Conservation (phyloP, 2,329 filamentous ascomycete species). For the Diaporthe longicolla region DNA sequence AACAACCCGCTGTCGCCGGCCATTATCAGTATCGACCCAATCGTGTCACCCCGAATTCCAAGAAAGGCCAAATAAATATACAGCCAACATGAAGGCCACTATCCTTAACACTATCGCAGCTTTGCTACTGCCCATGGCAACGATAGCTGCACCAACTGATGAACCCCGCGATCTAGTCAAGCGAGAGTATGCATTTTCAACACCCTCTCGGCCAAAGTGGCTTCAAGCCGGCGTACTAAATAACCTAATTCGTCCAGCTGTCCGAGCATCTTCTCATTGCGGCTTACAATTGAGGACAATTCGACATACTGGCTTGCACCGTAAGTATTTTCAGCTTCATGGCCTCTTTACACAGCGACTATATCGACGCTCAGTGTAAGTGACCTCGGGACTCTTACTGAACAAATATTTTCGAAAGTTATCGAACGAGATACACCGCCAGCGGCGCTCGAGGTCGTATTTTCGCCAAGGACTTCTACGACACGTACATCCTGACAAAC, state of each 20-base stretch:
- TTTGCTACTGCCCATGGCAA: neutral
- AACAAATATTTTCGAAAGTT: slow-evolving; percentile 10
- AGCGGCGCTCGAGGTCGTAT: slow-evolving; percentile 2
- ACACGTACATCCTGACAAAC: neutral
- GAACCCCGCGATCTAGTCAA: neutral
- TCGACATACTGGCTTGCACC: slow-evolving; percentile 26
- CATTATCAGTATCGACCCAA: neutral
- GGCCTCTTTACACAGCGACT: neutral
- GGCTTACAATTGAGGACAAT: slow-evolving; percentile 16
- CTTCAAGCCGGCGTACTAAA: slow-evolving; percentile 3
- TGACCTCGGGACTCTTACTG: neutral
- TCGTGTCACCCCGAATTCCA: neutral
- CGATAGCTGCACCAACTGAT: slow-evolving; percentile 2
- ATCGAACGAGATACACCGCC: slow-evolving; percentile 6
- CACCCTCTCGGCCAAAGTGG: neutral
- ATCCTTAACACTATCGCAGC: slow-evolving; percentile 7
- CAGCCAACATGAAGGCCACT: neutral
- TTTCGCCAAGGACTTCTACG: neutral
- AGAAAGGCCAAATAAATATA: neutral
- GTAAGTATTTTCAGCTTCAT: slow-evolving; percentile 3
- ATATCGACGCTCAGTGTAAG: neutral
- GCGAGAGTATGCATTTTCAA: slow-evolving; percentile 3
- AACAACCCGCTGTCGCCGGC: neutral
- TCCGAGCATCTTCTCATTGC: slow-evolving; percentile 1
- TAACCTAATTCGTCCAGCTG: neutral